These are phyloP conservation scores for Fusarium musae DNA, from an alignment of 2,329 filamentous ascomycete species.

Conservation along the genomic window DNA sequence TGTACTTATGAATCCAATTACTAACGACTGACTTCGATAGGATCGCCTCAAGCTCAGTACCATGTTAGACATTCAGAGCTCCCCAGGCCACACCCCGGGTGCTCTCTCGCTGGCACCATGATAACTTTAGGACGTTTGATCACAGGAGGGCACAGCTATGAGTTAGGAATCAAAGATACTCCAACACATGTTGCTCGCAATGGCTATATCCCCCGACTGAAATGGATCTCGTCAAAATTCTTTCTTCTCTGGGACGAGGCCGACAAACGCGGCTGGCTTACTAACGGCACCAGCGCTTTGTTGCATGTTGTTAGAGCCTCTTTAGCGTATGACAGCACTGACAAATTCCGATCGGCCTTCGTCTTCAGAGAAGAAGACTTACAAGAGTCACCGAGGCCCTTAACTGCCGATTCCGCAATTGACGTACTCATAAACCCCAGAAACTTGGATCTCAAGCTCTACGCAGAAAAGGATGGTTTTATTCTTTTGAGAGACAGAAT, in stretches of 20 bases:
- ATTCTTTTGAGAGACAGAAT: background rate
- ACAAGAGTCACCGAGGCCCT: background rate
- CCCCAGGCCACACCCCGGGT: accelerated
- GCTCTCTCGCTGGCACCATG: background rate
- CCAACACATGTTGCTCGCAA: background rate
- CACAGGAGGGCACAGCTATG: background rate
- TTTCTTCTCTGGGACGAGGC: background rate
- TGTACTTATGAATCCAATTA: accelerated
- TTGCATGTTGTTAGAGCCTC: background rate
- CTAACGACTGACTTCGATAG: accelerated
- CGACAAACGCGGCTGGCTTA: background rate
- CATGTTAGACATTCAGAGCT: background rate
- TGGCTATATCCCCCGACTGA: background rate
- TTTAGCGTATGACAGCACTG: background rate
- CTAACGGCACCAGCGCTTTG: background rate
- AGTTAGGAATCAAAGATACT: background rate
- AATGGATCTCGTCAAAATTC: background rate
- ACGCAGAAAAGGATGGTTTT: background rate
- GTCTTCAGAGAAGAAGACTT: accelerated
- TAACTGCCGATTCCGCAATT: accelerated
- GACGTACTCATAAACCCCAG: background rate
- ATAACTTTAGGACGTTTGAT: background rate
- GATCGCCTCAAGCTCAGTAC: background rate
- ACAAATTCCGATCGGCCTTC: background rate
- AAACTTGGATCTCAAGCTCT: background rate